A percentile compares a stretch with the other conserved stretches of the same genome.
Evolutionary conservation across 1,284 basidiomycete species (phyloP).

Genomic region (Phellopilus nigrolimitatus): DNA sequence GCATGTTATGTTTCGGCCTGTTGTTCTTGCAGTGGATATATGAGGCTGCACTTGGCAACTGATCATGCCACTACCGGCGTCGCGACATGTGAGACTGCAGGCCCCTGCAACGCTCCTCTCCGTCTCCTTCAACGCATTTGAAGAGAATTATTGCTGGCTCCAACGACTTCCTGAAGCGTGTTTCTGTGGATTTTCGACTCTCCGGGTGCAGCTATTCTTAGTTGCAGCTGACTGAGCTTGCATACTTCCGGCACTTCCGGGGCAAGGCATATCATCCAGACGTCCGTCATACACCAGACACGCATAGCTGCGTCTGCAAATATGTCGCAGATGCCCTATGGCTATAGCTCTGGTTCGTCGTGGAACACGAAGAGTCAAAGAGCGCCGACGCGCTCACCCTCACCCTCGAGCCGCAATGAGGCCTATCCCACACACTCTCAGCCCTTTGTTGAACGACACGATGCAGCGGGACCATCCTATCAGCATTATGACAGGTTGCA

Average conservation of each 20-base stretch:
- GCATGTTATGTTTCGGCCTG: no score
- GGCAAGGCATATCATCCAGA: no score
- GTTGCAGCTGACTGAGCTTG: background rate
- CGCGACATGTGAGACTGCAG: no score
- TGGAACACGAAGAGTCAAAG: background rate
- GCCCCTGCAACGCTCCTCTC: no score
- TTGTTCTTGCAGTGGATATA: no score
- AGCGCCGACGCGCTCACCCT: slow-evolving; percentile 4
- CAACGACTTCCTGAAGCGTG: background rate
- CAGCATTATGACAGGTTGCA: background rate
- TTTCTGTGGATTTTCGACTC: no score
- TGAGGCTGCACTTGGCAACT: no score
- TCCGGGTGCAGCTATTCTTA: background rate
- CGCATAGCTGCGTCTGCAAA: slow-evolving; percentile 1
- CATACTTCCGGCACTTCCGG: background rate
- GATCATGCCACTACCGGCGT: no score
- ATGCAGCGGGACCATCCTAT: background rate
- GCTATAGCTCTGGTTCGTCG: slow-evolving; percentile 7
- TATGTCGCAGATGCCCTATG: slow-evolving; percentile 2
- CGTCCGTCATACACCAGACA: background rate
- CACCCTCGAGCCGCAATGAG: slow-evolving; percentile 6
- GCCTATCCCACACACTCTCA: slow-evolving; percentile 5
- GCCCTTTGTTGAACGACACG: background rate
- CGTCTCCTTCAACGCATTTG: no score
- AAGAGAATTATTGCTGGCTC: slow-evolving; percentile 3